A percentile compares a stretch with the other conserved stretches of the same genome.
These are phyloP conservation scores for Pseudoscleropodium purum DNA, from an alignment of 225 moss, liverwort and hornwort genomes.

Conservation along the genomic window DNA sequence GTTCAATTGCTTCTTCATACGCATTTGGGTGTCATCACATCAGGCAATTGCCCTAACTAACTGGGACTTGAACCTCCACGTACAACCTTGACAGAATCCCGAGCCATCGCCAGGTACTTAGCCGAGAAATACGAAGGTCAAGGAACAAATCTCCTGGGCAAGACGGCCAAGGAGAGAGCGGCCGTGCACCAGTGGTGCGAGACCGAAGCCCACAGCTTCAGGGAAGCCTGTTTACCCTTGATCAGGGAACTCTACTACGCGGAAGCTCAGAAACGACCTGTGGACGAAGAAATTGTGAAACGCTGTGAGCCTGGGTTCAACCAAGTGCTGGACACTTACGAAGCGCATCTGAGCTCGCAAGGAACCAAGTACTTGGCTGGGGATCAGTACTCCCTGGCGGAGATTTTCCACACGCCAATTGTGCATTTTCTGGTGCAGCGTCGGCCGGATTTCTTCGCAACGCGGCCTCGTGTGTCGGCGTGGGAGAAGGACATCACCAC, in stretches of 20 bases:
- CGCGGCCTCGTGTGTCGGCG: not conserved
- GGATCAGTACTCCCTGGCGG: not conserved
- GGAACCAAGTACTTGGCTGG: not conserved
- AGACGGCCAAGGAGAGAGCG: slow-evolving; percentile 28
- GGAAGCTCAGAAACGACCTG: not conserved
- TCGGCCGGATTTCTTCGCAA: not conserved
- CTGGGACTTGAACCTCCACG: too few relatives aligned
- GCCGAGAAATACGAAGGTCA: slow-evolving; percentile 27
- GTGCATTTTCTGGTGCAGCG: not conserved
- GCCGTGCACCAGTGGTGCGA: slow-evolving; percentile 53
- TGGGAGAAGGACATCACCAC: not conserved
- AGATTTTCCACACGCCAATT: not conserved
- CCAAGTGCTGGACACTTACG: not conserved
- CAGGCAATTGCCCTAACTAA: not conserved
- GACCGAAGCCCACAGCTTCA: slow-evolving; percentile 29
- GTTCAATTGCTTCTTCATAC: not conserved
- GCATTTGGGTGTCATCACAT: not conserved
- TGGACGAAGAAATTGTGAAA: not conserved
- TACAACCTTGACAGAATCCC: slow-evolving; percentile 28
- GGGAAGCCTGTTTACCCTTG: not conserved
- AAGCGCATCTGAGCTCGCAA: not conserved
- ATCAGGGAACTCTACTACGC: not conserved
- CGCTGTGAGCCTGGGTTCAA: not conserved
- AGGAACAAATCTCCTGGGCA: slow-evolving; percentile 28
- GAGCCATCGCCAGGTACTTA: slow-evolving; percentile 42